These are phyloP conservation scores for Boletellus deceptivus DNA, from an alignment of 1,284 basidiomycete species.

Conservation along the genomic window DNA sequence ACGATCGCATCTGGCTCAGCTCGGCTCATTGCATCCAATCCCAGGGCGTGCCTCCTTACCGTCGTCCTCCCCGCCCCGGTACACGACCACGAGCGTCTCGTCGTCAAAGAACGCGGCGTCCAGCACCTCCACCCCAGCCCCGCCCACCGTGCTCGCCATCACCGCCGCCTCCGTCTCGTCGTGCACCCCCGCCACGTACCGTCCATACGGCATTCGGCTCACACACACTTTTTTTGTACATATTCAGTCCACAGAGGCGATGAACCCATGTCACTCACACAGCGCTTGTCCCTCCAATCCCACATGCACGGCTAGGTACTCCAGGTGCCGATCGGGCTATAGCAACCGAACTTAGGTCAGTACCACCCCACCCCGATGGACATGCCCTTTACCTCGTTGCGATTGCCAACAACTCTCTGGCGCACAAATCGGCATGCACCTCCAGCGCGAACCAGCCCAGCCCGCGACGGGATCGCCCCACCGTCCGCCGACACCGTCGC, in stretches of 20 bases:
- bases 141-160: slow-evolving; percentile 49
- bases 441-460: slow-evolving; percentile 26
- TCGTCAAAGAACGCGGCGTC: slow-evolving; percentile 78
- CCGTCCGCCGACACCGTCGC: slow-evolving; percentile 44
- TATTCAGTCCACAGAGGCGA: slow-evolving; percentile 36
- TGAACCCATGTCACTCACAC: slow-evolving; percentile 29
- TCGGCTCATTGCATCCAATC: slow-evolving; percentile 13
- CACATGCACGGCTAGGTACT: slow-evolving; percentile 46
- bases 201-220: slow-evolving; percentile 46
- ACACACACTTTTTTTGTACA: slow-evolving; percentile 50
- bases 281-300: slow-evolving; percentile 24
- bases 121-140: slow-evolving; percentile 48
- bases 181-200: slow-evolving; percentile 37
- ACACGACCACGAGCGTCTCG: slow-evolving; percentile 60
- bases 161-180: slow-evolving; percentile 45
- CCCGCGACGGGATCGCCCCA: slow-evolving; percentile 29
- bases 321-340: slow-evolving; percentile 41
- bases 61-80: slow-evolving; percentile 38
- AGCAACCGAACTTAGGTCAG: slow-evolving; percentile 28
- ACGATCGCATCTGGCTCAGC: slow-evolving; percentile 45
- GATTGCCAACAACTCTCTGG: slow-evolving; percentile 48
- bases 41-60: slow-evolving; percentile 43
- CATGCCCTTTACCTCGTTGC: slow-evolving; percentile 46
- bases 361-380: slow-evolving; percentile 27
- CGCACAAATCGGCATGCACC: slow-evolving; percentile 41